Conservation (phyloP, 2,329 filamentous ascomycete genomes). For the Colletotrichum zoysiae region DNA sequence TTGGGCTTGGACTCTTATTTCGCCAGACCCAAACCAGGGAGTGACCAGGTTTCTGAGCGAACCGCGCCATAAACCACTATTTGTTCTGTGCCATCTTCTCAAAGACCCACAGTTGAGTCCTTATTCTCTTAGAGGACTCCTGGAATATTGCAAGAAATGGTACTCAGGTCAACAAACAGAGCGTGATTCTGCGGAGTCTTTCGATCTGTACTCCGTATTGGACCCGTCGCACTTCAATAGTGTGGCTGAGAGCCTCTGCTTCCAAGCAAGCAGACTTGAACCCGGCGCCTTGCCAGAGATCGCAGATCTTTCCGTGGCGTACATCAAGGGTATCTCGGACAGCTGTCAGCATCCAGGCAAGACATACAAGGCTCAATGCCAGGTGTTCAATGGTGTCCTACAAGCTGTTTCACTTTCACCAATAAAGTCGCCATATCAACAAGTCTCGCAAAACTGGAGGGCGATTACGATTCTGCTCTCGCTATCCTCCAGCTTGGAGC, state of each 20-base stretch:
- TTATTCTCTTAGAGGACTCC: constrained; percentile 24
- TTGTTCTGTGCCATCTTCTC: constrained; percentile 37
- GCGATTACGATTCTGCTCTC: constrained; percentile 67
- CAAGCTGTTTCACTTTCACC: constrained; percentile 50
- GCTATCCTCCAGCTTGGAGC: constrained; percentile 62
- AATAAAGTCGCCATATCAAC: constrained; percentile 48
- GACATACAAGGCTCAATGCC: constrained; percentile 47
- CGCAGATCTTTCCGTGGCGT: constrained; percentile 48
- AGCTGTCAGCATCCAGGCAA: constrained; percentile 11
- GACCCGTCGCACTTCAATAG: constrained; percentile 4
- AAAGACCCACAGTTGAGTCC: neutral
- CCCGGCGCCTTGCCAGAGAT: constrained; percentile 48
- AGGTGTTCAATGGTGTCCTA: constrained; percentile 54
- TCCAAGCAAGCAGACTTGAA: constrained; percentile 44
- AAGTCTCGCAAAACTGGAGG: constrained; percentile 66
- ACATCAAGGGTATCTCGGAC: constrained; percentile 47
- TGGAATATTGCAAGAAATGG: constrained; percentile 34
- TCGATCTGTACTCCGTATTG: neutral
- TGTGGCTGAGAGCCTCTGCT: constrained; percentile 8
- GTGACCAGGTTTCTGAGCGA: constrained; percentile 23
- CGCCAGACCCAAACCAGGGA: constrained; percentile 25
- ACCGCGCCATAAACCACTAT: constrained; percentile 29
- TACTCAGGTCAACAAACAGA: constrained; percentile 3
- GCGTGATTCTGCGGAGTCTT: neutral
- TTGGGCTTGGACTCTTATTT: constrained; percentile 33